These are phyloP conservation scores for Wallacemonas sp. DNA, from an alignment of 208 protist genomes.

Conservation along the genomic window DNA sequence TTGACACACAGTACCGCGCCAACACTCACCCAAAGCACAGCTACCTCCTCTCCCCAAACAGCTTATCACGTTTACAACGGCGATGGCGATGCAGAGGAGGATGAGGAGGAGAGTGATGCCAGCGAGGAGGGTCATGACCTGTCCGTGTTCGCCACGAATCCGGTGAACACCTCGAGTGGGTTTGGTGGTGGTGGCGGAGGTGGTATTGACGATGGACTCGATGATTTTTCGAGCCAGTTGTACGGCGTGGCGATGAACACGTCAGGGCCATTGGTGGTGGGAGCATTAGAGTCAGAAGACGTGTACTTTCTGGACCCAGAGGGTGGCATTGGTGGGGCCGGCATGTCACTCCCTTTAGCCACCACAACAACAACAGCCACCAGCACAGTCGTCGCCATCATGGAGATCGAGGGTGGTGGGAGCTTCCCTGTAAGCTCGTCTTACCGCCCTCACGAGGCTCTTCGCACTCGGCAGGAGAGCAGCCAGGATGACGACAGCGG, in stretches of 20 bases:
- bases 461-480: too few relatives aligned
- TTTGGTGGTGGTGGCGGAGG: conserved; percentile 4
- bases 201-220: conserved; percentile 22
- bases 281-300: too few relatives aligned
- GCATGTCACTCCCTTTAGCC: background rate
- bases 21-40: background rate
- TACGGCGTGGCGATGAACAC: background rate
- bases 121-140: too few relatives aligned
- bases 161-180: background rate
- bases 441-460: too few relatives aligned
- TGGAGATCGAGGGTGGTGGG: too few relatives aligned
- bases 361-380: background rate
- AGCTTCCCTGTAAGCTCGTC: too few relatives aligned
- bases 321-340: background rate
- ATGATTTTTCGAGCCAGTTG: background rate
- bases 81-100: background rate
- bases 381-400: too few relatives aligned
- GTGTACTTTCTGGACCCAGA: conserved; percentile 6
- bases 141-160: too few relatives aligned
- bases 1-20: background rate
- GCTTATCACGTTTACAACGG: background rate
- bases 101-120: background rate
- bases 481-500: background rate
- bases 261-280: background rate
- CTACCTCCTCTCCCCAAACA: background rate